phyloP scores from a whole-genome alignment of 768 basidiomycete genomes.

The Trametes maxima region DNA sequence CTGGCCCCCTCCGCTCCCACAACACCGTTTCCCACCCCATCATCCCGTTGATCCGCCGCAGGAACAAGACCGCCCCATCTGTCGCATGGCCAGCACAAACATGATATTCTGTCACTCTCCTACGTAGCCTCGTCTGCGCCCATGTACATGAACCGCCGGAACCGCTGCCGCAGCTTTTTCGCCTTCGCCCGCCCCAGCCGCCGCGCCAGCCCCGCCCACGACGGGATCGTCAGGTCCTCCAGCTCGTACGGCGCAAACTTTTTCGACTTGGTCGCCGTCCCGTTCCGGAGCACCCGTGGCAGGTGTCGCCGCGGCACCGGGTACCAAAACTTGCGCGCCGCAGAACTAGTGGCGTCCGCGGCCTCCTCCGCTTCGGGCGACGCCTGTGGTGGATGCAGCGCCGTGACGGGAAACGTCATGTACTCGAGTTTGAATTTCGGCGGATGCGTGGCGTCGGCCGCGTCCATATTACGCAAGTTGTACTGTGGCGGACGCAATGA shows the following conservation, averaged over 20 bases:
- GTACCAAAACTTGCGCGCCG: slow-evolving; percentile 38
- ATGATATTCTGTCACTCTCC: slow-evolving; percentile 5
- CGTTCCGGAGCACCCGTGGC: slow-evolving; percentile 49
- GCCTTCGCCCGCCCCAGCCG: slow-evolving; percentile 55
- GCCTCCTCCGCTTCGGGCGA: slow-evolving; percentile 22
- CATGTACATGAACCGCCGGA: slow-evolving; percentile 77
- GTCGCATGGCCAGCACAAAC: not conserved
- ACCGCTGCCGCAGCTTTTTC: slow-evolving; percentile 60
- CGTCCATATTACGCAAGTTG: slow-evolving; percentile 54
- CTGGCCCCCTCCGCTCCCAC: slow-evolving; percentile 6
- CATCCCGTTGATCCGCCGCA: slow-evolving; percentile 13
- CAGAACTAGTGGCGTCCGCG: not conserved
- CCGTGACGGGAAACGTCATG: slow-evolving; percentile 56
- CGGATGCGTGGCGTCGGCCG: slow-evolving; percentile 46
- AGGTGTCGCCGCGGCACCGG: slow-evolving; percentile 60
- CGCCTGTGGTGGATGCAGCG: slow-evolving; percentile 42
- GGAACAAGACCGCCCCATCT: slow-evolving; percentile 12
- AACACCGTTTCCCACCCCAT: slow-evolving; percentile 1
- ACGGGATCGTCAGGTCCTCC: slow-evolving; percentile 75
- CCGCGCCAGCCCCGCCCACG: slow-evolving; percentile 71
- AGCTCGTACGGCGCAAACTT: slow-evolving; percentile 72
- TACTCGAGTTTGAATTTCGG: slow-evolving; percentile 82
- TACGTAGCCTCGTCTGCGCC: slow-evolving; percentile 33
- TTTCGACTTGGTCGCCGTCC: slow-evolving; percentile 45
- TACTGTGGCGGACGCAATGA: slow-evolving; percentile 46